Evolutionary conservation across 1,139 yeast species (phyloP), one percentile per base, ranked within the genome.

Genomic region (Diutina siamensis): DNA sequence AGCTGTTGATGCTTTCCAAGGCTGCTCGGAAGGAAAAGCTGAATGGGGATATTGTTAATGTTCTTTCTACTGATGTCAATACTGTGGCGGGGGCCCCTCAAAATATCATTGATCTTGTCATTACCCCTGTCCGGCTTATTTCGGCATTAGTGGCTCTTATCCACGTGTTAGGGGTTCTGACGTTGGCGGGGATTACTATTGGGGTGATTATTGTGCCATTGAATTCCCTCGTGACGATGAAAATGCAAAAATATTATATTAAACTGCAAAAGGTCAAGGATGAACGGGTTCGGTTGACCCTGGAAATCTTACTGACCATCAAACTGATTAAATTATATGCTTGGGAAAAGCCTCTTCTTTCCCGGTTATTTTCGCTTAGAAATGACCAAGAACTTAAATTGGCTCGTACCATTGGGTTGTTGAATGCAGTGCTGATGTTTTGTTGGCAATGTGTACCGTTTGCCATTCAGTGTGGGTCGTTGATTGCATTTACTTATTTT

Each of bases 281-380:
- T 55, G 60, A 62, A 31, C 66, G 86, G 58, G 78, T 81, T 12
- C 65, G 70, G 28, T 59, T 71, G 31, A 78, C 82, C 12, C 71
- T 78, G 22, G 89, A 82, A 54, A 71, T 83, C 12, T 58, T 83
- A 48, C 69, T 77, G 36, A 74, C 80, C 46, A 78, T 83, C 50
- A 83, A 82, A 55, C 74, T 83, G 47, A 72, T 83, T 50, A 83
- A 83, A 58, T 64, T 83, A 18, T 83, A 83, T 53, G 80, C 86
- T 1, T 83, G 89, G 87, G 94, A 83, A 56, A 62, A 62, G 18
- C 81, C 89, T 17, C 75, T 81, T 73, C 57, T 78, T 34, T 63
- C 67, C 12, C 72, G 76, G 45, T 57, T 78, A 3, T 54, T 63
- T 7, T 71, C 71, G 46, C 67, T 74, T 21, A 69, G 84, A 61